phyloP scores from a whole-genome alignment of 2,329 filamentous ascomycete species.

The Colletotrichum magnum region DNA sequence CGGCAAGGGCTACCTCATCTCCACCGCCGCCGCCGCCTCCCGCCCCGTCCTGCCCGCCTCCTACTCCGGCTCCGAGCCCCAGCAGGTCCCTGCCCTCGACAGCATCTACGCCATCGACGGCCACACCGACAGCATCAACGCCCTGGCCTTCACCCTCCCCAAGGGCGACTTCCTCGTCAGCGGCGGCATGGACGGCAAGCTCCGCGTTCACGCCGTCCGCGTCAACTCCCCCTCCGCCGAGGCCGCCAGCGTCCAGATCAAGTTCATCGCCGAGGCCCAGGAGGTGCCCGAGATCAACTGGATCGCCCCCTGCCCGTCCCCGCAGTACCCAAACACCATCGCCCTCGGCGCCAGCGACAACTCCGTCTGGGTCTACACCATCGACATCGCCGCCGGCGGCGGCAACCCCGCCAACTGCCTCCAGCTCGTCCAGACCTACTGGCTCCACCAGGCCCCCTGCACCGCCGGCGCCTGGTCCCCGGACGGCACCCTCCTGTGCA shows the following conservation, averaged over 20 bases:
- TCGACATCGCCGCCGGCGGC: conserved; percentile 75
- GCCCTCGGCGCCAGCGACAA: conserved; percentile 92
- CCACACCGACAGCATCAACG: conserved; percentile 92
- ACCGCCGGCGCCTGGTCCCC: conserved; percentile 93
- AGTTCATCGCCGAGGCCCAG: conserved; percentile 81
- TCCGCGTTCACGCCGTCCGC: conserved; percentile 77
- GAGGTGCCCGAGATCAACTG: conserved; percentile 98
- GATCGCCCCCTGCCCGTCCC: conserved; percentile 81
- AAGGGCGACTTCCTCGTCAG: conserved; percentile 88
- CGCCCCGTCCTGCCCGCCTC: conserved; percentile 81
- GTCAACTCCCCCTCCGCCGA: conserved; percentile 57
- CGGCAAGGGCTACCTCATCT: conserved; percentile 89
- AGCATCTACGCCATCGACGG: conserved; percentile 85
- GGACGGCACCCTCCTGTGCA: conserved; percentile 88
- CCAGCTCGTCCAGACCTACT: conserved; percentile 91
- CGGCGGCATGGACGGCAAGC: conserved; percentile 86
- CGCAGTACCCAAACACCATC: conserved; percentile 81
- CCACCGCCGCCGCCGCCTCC: conserved; percentile 74
- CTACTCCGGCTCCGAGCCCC: conserved; percentile 71
- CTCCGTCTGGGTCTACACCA: conserved; percentile 95
- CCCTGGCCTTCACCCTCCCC: conserved; percentile 86
- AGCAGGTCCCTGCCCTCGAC: conserved; percentile 69
- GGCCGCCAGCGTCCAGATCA: conserved; percentile 60
- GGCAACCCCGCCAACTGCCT: conserved; percentile 65
- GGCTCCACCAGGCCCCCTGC: conserved; percentile 87